Conservation (phyloP, 345 rosid genomes). For the Noccaea bulbosa region DNA sequence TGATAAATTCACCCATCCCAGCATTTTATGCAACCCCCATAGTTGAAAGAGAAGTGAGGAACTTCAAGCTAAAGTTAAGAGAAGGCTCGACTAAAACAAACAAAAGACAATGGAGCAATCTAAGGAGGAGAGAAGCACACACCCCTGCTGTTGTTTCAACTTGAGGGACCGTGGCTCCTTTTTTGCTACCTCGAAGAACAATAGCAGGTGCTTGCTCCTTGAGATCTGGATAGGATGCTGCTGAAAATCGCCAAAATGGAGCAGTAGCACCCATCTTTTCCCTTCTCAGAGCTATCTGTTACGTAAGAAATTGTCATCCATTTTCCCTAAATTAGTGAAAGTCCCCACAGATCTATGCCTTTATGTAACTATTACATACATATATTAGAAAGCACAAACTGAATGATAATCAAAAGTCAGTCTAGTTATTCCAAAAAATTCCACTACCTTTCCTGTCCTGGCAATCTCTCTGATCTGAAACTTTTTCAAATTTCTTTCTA, state of each 20-base stretch:
- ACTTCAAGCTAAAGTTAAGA: background rate
- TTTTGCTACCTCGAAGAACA: slow-evolving; percentile 52
- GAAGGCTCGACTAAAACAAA: too few relatives aligned
- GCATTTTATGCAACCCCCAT: slow-evolving; percentile 18
- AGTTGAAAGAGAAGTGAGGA: slow-evolving; percentile 10
- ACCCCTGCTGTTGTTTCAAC: slow-evolving; percentile 62
- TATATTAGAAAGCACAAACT: slow-evolving; percentile 23
- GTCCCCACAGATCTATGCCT: slow-evolving; percentile 15
- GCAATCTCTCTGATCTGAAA: slow-evolving; percentile 93
- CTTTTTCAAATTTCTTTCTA: slow-evolving; percentile 80
- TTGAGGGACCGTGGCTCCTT: slow-evolving; percentile 48
- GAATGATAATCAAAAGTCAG: slow-evolving; percentile 7
- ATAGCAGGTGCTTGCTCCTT: slow-evolving; percentile 49
- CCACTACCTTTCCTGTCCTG: slow-evolving; percentile 67
- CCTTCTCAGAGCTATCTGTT: slow-evolving; percentile 89
- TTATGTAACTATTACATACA: slow-evolving; percentile 14
- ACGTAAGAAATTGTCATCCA: slow-evolving; percentile 15
- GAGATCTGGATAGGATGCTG: slow-evolving; percentile 96
- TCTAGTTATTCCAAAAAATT: slow-evolving; percentile 18
- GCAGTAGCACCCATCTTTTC: slow-evolving; percentile 92
- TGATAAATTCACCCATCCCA: background rate
- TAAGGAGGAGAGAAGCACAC: slow-evolving; percentile 43
- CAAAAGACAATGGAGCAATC: background rate
- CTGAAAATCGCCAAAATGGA: slow-evolving; percentile 98
- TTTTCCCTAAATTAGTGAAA: slow-evolving; percentile 26